Conservation (phyloP, 495 filamentous ascomycete species). For the Stereocaulon alpinum region DNA sequence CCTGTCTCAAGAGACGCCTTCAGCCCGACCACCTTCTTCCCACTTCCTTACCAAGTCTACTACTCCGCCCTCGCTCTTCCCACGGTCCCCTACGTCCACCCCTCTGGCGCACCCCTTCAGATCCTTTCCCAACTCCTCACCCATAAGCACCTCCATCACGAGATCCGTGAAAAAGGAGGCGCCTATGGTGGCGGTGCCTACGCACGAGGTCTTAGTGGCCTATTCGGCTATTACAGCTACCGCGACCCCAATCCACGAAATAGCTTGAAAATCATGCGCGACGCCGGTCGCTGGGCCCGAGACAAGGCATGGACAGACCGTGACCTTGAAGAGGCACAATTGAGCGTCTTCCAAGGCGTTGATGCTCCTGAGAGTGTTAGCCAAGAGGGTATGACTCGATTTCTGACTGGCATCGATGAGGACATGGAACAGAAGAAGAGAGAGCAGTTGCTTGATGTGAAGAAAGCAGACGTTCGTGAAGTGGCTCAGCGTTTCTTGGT, state of each 20-base stretch:
- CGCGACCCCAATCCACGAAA: constrained; percentile 94
- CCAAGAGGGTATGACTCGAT: constrained; percentile 74
- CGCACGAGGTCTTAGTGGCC: constrained; percentile 61
- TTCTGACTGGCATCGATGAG: constrained; percentile 73
- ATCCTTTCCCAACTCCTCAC: constrained; percentile 90
- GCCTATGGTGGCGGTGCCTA: constrained; percentile 92
- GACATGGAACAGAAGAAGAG: constrained; percentile 83
- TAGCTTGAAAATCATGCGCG: constrained; percentile 72
- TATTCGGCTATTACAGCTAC: constrained; percentile 94
- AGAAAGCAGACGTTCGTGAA: constrained; percentile 63
- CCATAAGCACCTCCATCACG: constrained; percentile 92
- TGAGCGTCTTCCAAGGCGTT: constrained; percentile 90
- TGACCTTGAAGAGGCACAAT: constrained; percentile 91
- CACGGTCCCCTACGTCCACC: constrained; percentile 75
- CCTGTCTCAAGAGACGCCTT: constrained; percentile 25
- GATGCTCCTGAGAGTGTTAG: constrained; percentile 86
- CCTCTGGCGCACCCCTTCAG: constrained; percentile 65
- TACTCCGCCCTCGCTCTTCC: constrained; percentile 73
- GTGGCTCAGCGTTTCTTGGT: constrained; percentile 77
- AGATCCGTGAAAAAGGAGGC: constrained; percentile 95
- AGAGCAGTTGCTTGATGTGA: constrained; percentile 81
- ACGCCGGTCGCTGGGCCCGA: constrained; percentile 73
- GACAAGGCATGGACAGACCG: constrained; percentile 75
- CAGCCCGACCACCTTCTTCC: constrained; percentile 69
- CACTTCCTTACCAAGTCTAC: constrained; percentile 93